These are phyloP conservation scores for Phytophthora sp. DNA, from an alignment of 352 stramenopile species.

Conservation along the genomic window DNA sequence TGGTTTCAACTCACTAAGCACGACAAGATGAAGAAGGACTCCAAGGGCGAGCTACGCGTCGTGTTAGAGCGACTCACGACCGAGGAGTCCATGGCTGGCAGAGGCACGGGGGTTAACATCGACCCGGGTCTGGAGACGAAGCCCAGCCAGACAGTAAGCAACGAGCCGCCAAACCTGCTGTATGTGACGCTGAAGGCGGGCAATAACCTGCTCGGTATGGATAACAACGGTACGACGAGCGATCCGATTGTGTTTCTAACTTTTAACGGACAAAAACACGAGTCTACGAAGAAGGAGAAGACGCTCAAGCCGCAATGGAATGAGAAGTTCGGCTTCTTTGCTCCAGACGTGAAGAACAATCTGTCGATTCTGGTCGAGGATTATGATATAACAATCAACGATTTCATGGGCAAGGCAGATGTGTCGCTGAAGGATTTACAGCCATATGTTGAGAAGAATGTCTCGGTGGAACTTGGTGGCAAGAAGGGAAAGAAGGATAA, in stretches of 20 bases:
- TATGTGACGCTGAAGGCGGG: slow-evolving; percentile 76
- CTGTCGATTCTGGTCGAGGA: slow-evolving; percentile 71
- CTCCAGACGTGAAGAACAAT: slow-evolving; percentile 58
- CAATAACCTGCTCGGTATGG: slow-evolving; percentile 86
- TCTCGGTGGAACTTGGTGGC: slow-evolving; percentile 62
- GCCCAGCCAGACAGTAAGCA: slow-evolving; percentile 21
- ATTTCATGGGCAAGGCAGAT: slow-evolving; percentile 79
- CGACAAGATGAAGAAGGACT: slow-evolving; percentile 79
- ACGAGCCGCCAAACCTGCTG: slow-evolving; percentile 65
- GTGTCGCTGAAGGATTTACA: slow-evolving; percentile 61
- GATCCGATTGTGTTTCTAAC: slow-evolving; percentile 89
- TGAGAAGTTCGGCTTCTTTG: slow-evolving; percentile 80
- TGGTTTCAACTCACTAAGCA: slow-evolving; percentile 74
- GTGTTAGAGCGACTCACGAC: slow-evolving; percentile 45
- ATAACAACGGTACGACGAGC: slow-evolving; percentile 79
- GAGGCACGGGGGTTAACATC: slow-evolving; percentile 37
- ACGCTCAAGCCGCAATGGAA: slow-evolving; percentile 81
- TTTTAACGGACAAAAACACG: slow-evolving; percentile 82
- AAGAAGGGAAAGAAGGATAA: slow-evolving; percentile 79
- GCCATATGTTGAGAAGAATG: slow-evolving; percentile 59
- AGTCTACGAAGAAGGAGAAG: slow-evolving; percentile 76
- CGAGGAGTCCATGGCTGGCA: slow-evolving; percentile 12
- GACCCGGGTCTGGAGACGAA: slow-evolving; percentile 29
- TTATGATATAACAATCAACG: slow-evolving; percentile 78
- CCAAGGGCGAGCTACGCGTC: slow-evolving; percentile 61